Base-by-base conservation (phyloP, 257 asterid species). In the Solanum neorickii region DNA sequence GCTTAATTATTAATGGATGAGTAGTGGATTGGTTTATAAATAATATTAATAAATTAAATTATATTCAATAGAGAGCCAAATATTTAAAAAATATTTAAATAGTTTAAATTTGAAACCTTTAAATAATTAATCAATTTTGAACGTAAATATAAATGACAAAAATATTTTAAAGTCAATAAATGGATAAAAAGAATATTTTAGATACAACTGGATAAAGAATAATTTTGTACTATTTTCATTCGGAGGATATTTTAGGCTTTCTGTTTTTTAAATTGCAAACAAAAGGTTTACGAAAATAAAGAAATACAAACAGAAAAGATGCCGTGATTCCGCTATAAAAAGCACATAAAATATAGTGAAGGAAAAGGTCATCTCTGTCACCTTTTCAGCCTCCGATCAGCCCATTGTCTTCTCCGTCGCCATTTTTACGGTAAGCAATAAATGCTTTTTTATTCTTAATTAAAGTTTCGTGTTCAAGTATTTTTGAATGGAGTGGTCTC, bases 161-260 rank as follows among this genome's bases (percentile, higher is more conserved):
- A 33, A 0, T 33, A 33, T 33, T 3, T 33, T 33, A 1, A 33
- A 33, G 1, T 3, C 35, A 33, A 33, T 33, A 3, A 0, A 0
- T 33, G 0, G 3, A 0, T 3, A 5, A 33, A 33, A 3, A 33
- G 0, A 33, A 33, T 33, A 33, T 33, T 33, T 33, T 33, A 0
- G 35, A 33, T 33, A 0, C 35, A 33, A 3, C 1, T 33, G 0
- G 5, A 33, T 33, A 33, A 33, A 3, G 0, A 0, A 31, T 31
- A 3, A 33, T 33, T 33, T 33, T 33, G 5, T 33, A 33, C 35
- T 0, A 33, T 33, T 33, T 33, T 33, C 35, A 3, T 33, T 33
- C 31, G 1, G 5, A 3, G 5, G 5, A 3, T 33, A 33, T 33
- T 33, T 33, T 33, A 33, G 35, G 35, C 5, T 33, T 33, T 3